phyloP scores from a whole-genome alignment of 163 green algal species.

The Botryococcus braunii region DNA sequence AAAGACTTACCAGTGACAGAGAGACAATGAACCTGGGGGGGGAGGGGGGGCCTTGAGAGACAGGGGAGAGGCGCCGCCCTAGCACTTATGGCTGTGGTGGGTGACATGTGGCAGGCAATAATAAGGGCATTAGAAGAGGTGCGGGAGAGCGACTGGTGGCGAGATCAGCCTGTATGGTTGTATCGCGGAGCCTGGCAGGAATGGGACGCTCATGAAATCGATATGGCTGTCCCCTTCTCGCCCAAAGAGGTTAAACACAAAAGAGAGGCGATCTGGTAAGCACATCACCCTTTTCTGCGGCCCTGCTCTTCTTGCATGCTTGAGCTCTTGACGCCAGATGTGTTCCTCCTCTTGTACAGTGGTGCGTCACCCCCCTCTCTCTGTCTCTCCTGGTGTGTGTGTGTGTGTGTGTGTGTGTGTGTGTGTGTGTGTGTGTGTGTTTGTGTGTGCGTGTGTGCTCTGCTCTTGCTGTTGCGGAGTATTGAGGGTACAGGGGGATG shows the following conservation, averaged over 20 bases:
- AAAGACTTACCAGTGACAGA: background rate
- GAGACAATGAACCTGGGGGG: too few relatives aligned
- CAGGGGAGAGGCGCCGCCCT: too few relatives aligned
- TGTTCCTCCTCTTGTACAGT: background rate
- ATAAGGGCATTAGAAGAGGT: conserved; percentile 14
- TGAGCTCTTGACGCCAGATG: background rate
- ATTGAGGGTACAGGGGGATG: too few relatives aligned
- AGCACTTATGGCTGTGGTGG: background rate
- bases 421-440: background rate
- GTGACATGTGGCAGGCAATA: conserved; percentile 11
- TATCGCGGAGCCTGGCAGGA: conserved; percentile 27
- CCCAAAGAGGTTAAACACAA: conserved; percentile 1
- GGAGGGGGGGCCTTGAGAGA: too few relatives aligned
- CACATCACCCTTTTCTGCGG: too few relatives aligned
- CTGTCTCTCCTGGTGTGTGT: background rate
- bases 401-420: background rate
- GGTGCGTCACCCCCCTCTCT: background rate
- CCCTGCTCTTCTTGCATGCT: background rate
- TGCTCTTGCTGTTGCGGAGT: too few relatives aligned
- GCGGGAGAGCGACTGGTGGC: conserved; percentile 9
- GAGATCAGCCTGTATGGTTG: conserved; percentile 7
- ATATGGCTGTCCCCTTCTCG: conserved; percentile 20
- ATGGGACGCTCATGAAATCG: conserved; percentile 21
- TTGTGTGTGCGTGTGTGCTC: too few relatives aligned
- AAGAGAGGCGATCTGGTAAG: too few relatives aligned